Base-by-base conservation (phyloP, 345 rosid genomes). In the Eucalyptus lansdowneana region DNA sequence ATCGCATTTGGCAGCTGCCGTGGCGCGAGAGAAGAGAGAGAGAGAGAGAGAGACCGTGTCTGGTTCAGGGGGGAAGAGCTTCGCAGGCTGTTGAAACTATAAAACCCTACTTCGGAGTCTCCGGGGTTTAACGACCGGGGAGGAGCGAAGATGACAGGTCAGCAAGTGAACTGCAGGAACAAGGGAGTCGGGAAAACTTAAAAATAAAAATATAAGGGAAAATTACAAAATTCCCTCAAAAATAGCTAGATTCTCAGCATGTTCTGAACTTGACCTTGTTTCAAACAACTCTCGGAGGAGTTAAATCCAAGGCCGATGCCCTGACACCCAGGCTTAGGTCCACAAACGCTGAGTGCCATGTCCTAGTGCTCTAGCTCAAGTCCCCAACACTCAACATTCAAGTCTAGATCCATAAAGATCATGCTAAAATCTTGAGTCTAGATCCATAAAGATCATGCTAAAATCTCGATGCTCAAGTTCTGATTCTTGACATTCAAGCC, bases 401-500 rank as follows among this genome's bases (percentile, higher is more conserved):
- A 34, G 34, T 34, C 34, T 34, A 34, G 34, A 34, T 34, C 34
- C 34, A 34, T 34, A 34, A 34, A 34, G 34, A 34, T 34, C 14
- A 4, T 56, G 29, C 29, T 4, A 22, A 56, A 10, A 0, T 56
- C 14, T 24, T n/a, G n/a, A 34, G 34, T 34, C 34, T 34, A 34
- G 34, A 34, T 34, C 34, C 34, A 34, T 34, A 34, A 34, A 34
- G 34, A 34, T 34, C 14, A 4, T 56, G 29, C 29, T 4, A 22
- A 56, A 10, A 0, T 56, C 14, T 24, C 14, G 0, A 56, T 25
- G 29, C 6, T 56, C 14, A 24, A 56, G 3, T 2, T 56, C 1
- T 24, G 0, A 2, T 24, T 3, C 29, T 0, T 22, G 2, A 56
- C 14, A 0, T 25, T 56, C 0, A 0, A 25, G 29, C 29, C 0